phyloP scores from a whole-genome alignment of 2,329 filamentous ascomycete genomes.

The Fusarium mangiferae region DNA sequence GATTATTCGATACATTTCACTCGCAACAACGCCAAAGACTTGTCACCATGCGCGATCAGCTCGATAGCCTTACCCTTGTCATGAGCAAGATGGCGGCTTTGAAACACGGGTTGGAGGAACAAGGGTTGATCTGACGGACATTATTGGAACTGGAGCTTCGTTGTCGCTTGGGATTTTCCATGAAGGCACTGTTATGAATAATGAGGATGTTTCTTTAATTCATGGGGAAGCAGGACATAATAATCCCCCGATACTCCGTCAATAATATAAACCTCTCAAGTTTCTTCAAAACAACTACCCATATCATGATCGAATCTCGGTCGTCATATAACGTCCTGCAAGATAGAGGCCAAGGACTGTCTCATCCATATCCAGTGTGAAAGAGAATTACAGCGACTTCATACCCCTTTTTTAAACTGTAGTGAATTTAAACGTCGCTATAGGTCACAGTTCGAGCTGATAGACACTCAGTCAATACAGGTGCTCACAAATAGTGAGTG shows the following conservation, averaged over 20 bases:
- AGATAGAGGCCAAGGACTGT: accelerated
- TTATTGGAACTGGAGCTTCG: no score
- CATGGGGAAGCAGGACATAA: neutral
- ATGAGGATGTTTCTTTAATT: neutral
- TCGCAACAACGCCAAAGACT: neutral
- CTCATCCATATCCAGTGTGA: no score
- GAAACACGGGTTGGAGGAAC: neutral
- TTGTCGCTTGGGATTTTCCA: neutral
- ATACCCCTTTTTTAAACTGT: no score
- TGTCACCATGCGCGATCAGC: neutral
- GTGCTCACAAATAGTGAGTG: no score
- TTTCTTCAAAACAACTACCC: no score
- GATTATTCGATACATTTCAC: neutral
- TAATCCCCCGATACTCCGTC: neutral
- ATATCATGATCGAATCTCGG: neutral
- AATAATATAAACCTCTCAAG: neutral
- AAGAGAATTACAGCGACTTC: no score
- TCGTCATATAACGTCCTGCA: neutral
- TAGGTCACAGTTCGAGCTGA: no score
- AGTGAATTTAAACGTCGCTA: no score
- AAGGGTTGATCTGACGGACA: neutral
- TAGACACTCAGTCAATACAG: no score
- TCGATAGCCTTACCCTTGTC: neutral
- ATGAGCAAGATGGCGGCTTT: neutral
- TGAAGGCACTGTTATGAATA: no score